These are phyloP conservation scores for Fraxinus sp. DNA, from an alignment of 305 asterid species.

Conservation along the genomic window DNA sequence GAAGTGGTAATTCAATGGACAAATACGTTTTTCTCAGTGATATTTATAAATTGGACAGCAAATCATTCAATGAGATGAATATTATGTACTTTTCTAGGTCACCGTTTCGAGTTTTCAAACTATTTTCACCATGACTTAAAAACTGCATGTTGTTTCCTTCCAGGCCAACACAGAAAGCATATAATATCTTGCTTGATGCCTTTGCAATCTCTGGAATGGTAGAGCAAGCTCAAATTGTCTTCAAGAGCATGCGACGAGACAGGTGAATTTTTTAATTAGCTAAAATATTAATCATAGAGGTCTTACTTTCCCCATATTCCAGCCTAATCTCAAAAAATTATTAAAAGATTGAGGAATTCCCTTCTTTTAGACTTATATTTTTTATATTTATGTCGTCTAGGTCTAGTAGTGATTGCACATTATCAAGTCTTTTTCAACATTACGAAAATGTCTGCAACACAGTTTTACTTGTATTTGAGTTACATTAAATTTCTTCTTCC, in stretches of 20 bases:
- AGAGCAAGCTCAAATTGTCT: slow-evolving; percentile 79
- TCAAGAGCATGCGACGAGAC: slow-evolving; percentile 98
- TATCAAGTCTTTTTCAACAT: background rate
- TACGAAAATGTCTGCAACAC: background rate
- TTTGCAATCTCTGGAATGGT: slow-evolving; percentile 97
- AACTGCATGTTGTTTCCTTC: slow-evolving; percentile 8
- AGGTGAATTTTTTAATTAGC: slow-evolving; percentile 38
- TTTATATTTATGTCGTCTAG: background rate
- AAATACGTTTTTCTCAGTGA: background rate
- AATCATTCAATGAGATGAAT: background rate
- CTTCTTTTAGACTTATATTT: background rate
- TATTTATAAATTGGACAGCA: background rate
- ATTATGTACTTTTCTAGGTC: slow-evolving; percentile 3
- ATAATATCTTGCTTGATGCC: slow-evolving; percentile 92
- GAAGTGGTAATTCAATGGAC: background rate
- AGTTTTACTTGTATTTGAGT: background rate
- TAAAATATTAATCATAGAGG: background rate
- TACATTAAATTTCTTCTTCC: background rate
- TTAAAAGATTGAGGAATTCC: background rate
- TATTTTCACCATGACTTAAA: background rate
- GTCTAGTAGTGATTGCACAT: background rate
- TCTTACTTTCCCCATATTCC: slow-evolving; percentile 13
- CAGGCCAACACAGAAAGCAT: slow-evolving; percentile 94
- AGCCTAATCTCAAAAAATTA: slow-evolving; percentile 11
- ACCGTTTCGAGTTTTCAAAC: background rate